phyloP scores from a whole-genome alignment of 2,329 filamentous ascomycete genomes.

The Escovopsis sp. region DNA sequence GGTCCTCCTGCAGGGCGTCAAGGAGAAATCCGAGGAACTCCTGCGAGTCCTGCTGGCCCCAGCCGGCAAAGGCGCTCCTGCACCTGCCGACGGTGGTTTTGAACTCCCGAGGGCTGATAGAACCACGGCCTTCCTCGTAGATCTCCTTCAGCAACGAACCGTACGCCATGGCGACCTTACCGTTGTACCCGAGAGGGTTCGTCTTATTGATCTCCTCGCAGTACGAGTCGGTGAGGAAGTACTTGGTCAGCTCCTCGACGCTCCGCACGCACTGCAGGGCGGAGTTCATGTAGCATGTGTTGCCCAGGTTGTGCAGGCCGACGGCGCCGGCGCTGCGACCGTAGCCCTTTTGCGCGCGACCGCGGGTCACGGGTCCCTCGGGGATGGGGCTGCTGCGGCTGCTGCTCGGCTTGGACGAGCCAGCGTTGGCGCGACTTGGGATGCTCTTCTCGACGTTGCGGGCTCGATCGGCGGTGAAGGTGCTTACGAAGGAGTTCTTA shows the following conservation, averaged over 20 bases:
- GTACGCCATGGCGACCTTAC: constrained; percentile 76
- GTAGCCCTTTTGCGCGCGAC: constrained; percentile 51
- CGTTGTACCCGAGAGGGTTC: constrained; percentile 76
- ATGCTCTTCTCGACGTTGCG: constrained; percentile 22
- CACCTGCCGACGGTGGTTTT: constrained; percentile 69
- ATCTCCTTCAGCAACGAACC: constrained; percentile 61
- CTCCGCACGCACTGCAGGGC: constrained; percentile 88
- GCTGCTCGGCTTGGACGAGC: constrained; percentile 27
- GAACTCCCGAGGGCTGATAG: constrained; percentile 65
- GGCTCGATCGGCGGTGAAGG: constrained; percentile 19
- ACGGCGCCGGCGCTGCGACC: constrained; percentile 61
- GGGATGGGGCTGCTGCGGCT: constrained; percentile 52
- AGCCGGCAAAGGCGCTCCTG: constrained; percentile 78
- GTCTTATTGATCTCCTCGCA: constrained; percentile 67
- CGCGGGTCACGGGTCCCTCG: constrained; percentile 49
- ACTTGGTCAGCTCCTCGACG: constrained; percentile 83
- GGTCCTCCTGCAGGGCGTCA: constrained; percentile 85
- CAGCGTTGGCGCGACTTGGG: constrained; percentile 14
- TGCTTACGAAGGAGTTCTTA: constrained; percentile 39
- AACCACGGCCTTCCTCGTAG: constrained; percentile 54
- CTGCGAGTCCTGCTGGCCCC: constrained; percentile 92
- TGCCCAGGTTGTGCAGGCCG: constrained; percentile 79
- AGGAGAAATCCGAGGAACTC: constrained; percentile 92
- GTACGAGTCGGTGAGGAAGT: constrained; percentile 66
- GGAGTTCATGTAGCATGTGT: constrained; percentile 99